Evolutionary conservation across 140 eudicot species (phyloP), one percentile per base, ranked within the genome.

Genomic region (Bidens hawaiensis): DNA sequence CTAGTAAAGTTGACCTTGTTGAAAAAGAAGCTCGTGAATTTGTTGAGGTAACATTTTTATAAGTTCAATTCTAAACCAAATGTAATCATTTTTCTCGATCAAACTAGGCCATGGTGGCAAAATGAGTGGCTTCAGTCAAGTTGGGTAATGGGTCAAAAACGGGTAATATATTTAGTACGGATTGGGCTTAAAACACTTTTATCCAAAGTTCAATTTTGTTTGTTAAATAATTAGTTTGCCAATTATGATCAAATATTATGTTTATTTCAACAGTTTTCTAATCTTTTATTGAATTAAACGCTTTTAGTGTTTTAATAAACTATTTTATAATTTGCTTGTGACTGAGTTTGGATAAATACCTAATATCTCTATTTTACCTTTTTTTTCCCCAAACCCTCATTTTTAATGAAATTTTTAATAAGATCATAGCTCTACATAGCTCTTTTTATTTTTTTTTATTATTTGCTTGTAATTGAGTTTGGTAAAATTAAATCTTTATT

Each of bases 11-110:
- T 74, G 82, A 69, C 31, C 42, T 17, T 34, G 70, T 78, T 27
- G 96, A 88, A 85, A 80, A 68, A 43, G 99, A 93, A 69, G 95
- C 96, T 34, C 56, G 24, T 28, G 87, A 93, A 21, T 45, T 83
- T 77, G 65, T 85, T 54, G 74, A 81, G 95, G 98, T 87, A 84
- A 57, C 60, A n/a, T 54, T 54, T 6, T n/a, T 26, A 1, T 31
- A 21, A 22, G 61, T 33, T 27, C 19, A 51, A 18, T 36, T 5
- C 3, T 21, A 42, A 65, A 65, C 31, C 60, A 48, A 17, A 6
- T 15, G 1, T 6, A 25, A 14, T 53, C 30, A 48, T 62, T 11
- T 16, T 62, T 30, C 1, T 52, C 3, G 25, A 38, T 21, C 21
- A 42, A 34, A 23, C 16, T n/a, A n/a, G n/a, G n/a, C n/a, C 16